These are phyloP conservation scores for Auricularia sp. DNA, from an alignment of 768 basidiomycete species.

Conservation along the genomic window DNA sequence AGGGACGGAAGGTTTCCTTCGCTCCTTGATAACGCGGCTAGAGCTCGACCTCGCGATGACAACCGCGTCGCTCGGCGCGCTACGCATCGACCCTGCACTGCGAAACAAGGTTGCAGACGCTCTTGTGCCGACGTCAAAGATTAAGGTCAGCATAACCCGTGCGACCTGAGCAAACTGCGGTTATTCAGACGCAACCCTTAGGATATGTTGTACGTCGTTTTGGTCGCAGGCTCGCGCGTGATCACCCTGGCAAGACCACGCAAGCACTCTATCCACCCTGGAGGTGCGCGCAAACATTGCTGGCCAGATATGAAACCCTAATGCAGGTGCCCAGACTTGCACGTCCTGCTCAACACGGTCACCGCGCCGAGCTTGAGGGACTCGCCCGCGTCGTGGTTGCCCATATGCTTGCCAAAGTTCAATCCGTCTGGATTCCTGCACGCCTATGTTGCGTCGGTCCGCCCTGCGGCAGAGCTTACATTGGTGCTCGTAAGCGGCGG, in stretches of 20 bases:
- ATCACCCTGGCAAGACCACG: conserved; percentile 82
- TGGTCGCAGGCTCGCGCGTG: conserved; percentile 68
- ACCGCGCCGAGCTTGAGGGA: conserved; percentile 63
- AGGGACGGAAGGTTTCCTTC: conserved; percentile 80
- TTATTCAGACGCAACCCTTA: conserved; percentile 19
- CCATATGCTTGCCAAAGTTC: conserved; percentile 92
- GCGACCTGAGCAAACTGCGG: not conserved
- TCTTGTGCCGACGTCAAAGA: conserved; percentile 69
- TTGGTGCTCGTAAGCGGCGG: conserved; percentile 75
- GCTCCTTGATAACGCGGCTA: conserved; percentile 55
- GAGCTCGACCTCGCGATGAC: conserved; percentile 76
- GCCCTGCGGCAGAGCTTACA: conserved; percentile 31
- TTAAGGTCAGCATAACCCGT: conserved; percentile 42
- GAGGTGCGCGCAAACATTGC: conserved; percentile 39
- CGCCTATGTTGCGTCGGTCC: conserved; percentile 71
- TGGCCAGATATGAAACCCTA: not conserved
- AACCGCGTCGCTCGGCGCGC: conserved; percentile 69
- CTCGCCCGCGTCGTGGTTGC: conserved; percentile 80
- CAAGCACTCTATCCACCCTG: conserved; percentile 92
- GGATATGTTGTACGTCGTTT: conserved; percentile 86
- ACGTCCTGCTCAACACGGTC: conserved; percentile 86
- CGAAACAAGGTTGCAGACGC: conserved; percentile 70
- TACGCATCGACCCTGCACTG: conserved; percentile 59
- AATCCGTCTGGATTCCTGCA: conserved; percentile 84
- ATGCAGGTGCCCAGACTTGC: conserved; percentile 50